Conservation (phyloP, 108 stramenopile genomes). For the Seminavis robusta region DNA sequence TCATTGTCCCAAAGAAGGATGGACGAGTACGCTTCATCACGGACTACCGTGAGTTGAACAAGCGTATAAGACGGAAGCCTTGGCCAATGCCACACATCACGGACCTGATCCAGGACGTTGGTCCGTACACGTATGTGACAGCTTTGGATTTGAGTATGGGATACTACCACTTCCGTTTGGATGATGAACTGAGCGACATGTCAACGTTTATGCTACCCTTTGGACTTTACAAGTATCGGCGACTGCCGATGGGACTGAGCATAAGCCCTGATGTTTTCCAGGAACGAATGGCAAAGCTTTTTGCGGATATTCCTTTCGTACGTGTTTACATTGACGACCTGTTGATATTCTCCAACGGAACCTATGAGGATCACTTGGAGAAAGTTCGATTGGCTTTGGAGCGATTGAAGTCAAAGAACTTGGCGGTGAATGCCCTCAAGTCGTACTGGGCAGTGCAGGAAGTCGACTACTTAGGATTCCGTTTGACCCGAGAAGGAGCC, state of each 20-base stretch:
- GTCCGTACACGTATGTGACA: slow-evolving; percentile 31
- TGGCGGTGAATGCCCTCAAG: slow-evolving; percentile 20
- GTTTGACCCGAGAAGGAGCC: slow-evolving; percentile 2
- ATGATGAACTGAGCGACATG: neutral
- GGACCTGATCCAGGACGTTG: slow-evolving; percentile 20
- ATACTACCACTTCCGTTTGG: slow-evolving; percentile 26
- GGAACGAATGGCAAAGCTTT: slow-evolving; percentile 14
- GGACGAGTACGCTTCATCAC: slow-evolving; percentile 15
- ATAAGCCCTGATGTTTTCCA: slow-evolving; percentile 25
- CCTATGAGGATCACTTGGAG: slow-evolving; percentile 6
- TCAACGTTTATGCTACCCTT: slow-evolving; percentile 33
- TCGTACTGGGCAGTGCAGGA: slow-evolving; percentile 4
- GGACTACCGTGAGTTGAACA: slow-evolving; percentile 35
- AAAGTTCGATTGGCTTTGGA: slow-evolving; percentile 5
- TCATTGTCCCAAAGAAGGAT: slow-evolving; percentile 31
- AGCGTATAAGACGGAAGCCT: slow-evolving; percentile 22
- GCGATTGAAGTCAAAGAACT: slow-evolving; percentile 3
- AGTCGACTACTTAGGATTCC: slow-evolving; percentile 11
- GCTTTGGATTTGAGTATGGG: slow-evolving; percentile 41
- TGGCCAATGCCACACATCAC: slow-evolving; percentile 38
- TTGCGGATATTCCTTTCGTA: slow-evolving; percentile 12
- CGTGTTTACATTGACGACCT: slow-evolving; percentile 22
- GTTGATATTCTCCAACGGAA: slow-evolving; percentile 18
- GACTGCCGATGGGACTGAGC: slow-evolving; percentile 27
- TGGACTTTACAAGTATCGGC: slow-evolving; percentile 23